phyloP scores from a whole-genome alignment of 78 protist genomes.

The Carpediemonas membranifera region DNA sequence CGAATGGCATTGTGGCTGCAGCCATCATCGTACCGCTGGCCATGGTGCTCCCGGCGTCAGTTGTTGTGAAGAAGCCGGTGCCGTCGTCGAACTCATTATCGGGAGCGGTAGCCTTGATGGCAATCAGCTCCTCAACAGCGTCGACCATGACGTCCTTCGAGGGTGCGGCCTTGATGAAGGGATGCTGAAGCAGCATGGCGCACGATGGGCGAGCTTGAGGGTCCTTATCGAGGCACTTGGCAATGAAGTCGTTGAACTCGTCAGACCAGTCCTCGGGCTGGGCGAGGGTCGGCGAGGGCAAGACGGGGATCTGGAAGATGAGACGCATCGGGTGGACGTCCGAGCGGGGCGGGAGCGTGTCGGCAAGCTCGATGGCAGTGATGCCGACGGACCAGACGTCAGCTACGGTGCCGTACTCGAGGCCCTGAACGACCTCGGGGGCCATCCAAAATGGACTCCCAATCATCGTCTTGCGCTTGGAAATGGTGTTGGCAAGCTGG shows the following conservation, averaged over 20 bases:
- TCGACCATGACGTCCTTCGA: too few species aligned
- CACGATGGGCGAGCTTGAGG: conserved; percentile 65
- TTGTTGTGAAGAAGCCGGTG: too few species aligned
- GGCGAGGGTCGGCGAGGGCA: conserved; percentile 71
- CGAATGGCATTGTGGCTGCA: too few species aligned
- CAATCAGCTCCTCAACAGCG: too few species aligned
- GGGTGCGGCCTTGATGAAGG: too few species aligned
- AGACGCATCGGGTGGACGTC: conserved; percentile 78
- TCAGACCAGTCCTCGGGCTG: conserved; percentile 4
- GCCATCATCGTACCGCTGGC: too few species aligned
- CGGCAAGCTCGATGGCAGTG: conserved; percentile 57
- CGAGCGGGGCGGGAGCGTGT: conserved; percentile 83
- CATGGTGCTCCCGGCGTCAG: too few species aligned
- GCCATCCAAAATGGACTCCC: conserved; percentile 55
- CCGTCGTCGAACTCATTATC: too few species aligned
- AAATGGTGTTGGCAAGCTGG: conserved; percentile 59
- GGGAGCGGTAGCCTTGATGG: too few species aligned
- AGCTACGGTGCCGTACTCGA: conserved; percentile 57
- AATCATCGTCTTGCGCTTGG: conserved; percentile 74
- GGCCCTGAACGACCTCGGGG: conserved; percentile 64
- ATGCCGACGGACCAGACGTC: conserved; percentile 95
- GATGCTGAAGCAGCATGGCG: conserved; percentile 67
- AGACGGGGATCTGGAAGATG: conserved; percentile 70
- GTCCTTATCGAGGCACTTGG: conserved; percentile 66
- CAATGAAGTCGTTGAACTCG: conserved; percentile 64